A percentile compares a stretch with the other conserved stretches of the same genome.
These are phyloP conservation scores for Lodderomyces parapsilosis DNA, from an alignment of 1,139 yeast genomes.

Conservation along the genomic window DNA sequence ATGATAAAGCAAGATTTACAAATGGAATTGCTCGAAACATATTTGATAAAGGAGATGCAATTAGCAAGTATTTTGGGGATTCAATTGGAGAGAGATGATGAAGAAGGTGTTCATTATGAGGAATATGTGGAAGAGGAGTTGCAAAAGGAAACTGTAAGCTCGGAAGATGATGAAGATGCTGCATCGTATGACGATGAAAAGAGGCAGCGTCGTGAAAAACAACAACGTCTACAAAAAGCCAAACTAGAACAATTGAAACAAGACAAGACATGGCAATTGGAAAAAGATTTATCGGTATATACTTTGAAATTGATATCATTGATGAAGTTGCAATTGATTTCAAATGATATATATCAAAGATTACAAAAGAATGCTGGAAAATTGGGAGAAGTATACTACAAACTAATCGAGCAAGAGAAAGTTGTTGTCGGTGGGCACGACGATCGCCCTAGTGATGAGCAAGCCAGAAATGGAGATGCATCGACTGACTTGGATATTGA, in stretches of 20 bases:
- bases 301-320: constrained; percentile 51
- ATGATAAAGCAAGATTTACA: constrained; percentile 22
- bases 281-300: constrained; percentile 50
- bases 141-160: constrained; percentile 15
- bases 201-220: constrained; percentile 11
- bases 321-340: constrained; percentile 37
- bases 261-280: constrained; percentile 30
- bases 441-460: background rate
- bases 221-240: constrained; percentile 5
- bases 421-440: constrained; percentile 2
- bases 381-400: constrained; percentile 42
- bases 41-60: constrained; percentile 34
- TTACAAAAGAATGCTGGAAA: constrained; percentile 44
- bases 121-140: constrained; percentile 23
- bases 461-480: background rate
- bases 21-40: constrained; percentile 26
- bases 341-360: constrained; percentile 32
- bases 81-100: constrained; percentile 52
- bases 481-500: background rate
- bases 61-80: constrained; percentile 26
- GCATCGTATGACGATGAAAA: constrained; percentile 22
- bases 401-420: background rate
- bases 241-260: constrained; percentile 12
- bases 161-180: constrained; percentile 19
- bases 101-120: constrained; percentile 58